These are phyloP conservation scores for Populus hybrid DNA, from an alignment of 441 rosid genomes.

Conservation along the genomic window DNA sequence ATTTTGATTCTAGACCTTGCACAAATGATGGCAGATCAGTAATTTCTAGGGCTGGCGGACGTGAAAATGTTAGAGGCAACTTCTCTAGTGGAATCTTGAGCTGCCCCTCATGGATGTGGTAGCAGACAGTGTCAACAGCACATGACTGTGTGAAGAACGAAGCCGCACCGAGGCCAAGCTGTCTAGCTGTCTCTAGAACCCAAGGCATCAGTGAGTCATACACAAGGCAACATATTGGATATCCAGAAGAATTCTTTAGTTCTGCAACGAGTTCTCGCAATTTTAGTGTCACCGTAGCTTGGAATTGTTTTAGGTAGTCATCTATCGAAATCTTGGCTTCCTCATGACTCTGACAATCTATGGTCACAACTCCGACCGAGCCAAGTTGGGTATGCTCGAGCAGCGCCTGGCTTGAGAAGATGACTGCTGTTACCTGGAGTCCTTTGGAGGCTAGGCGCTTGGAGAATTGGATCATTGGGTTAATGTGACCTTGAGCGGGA, in stretches of 20 bases:
- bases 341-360: slow-evolving; percentile 28
- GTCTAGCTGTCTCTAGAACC: slow-evolving; percentile 3
- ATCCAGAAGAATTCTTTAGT: neutral
- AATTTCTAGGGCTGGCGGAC: neutral
- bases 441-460: slow-evolving; percentile 19
- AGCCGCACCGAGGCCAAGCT: slow-evolving; percentile 4
- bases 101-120: neutral
- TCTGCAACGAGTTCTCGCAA: slow-evolving; percentile 22
- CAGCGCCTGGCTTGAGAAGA: slow-evolving; percentile 17
- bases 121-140: neutral
- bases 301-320: slow-evolving; percentile 17
- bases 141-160: neutral
- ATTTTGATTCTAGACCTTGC: neutral
- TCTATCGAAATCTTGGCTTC: slow-evolving; percentile 9
- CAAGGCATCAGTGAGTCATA: slow-evolving; percentile 28
- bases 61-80: neutral
- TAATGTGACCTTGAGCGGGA: slow-evolving; percentile 22
- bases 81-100: neutral
- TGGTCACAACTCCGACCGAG: slow-evolving; percentile 35
- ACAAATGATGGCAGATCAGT: neutral
- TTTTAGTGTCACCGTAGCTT: slow-evolving; percentile 6
- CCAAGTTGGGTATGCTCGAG: slow-evolving; percentile 10
- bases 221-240: slow-evolving; percentile 26
- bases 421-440: slow-evolving; percentile 7
- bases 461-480: slow-evolving; percentile 20